Base-by-base conservation (phyloP, 2,329 filamentous ascomycete genomes). In the Stemphylium beticola region DNA sequence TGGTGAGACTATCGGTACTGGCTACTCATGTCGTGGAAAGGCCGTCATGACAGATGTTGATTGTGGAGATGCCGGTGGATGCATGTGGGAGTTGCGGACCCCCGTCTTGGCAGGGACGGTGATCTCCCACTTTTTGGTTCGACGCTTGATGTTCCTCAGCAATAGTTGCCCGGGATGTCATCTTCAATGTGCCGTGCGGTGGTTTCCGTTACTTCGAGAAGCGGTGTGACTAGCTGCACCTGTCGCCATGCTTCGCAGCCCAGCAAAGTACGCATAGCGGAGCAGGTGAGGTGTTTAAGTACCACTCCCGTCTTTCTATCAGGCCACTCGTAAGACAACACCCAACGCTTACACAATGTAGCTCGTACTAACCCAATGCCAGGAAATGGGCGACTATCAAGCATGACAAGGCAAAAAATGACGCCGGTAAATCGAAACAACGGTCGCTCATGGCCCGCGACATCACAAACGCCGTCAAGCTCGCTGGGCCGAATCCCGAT, bases 321-420 rank as follows among this genome's bases (percentile, higher is more conserved):
- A 37, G 73, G 73, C 29, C 72, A 75, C 53, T 72, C 69, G 69
- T 73, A 68, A n/a, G 69, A 53, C 18, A 7, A 22, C 20, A 15
- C 36, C 8, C 9, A 22, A 24, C 17, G 12, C 20, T 17, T 34
- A 10, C 2, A 22, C 20, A 43, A 24, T 31, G n/a, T 24, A 14
- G 3, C 18, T 37, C 22, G 40, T 42, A 36, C n/a, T 49, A 34
- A 58, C 22, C 4, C 9, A 24, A 8, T 4, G 15, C 17, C 18
- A 96, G 89, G 76, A 90, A 92, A 74, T 99, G 95, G 95, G 92
- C 92, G 53, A 96, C 95, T 70, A 98, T 97, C 78, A 91, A 89
- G 72, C 95, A 98, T 76, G 92, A 95, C 75, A 99, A 99, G 77
- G 92, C 89, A 46, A 91, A 88, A 58, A 89, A 88, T 53, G 95